These are phyloP conservation scores for Sedum album DNA, from an alignment of 164 flowering plant genomes.

Conservation along the genomic window DNA sequence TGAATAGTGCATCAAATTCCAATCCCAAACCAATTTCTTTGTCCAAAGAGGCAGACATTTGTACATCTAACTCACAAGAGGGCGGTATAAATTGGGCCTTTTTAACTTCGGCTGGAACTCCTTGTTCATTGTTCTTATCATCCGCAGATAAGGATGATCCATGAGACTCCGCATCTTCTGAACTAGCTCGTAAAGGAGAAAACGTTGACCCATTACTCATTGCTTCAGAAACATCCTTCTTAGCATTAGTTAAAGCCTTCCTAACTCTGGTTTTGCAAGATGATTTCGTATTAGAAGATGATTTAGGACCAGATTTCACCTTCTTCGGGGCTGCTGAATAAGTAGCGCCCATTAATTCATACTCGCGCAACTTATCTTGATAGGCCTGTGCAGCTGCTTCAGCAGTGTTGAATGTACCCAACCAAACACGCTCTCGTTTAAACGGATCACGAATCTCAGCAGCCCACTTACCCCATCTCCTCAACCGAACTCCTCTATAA, in stretches of 20 bases:
- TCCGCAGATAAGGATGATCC: background rate
- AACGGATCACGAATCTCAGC: constrained; percentile 88
- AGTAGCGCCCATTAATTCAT: constrained; percentile 21
- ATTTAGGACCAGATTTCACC: background rate
- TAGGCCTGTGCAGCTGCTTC: constrained; percentile 76
- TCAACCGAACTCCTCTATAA: constrained; percentile 63
- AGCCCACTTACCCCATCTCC: constrained; percentile 96
- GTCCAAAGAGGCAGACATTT: background rate
- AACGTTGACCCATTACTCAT: background rate
- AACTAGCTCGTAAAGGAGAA: background rate
- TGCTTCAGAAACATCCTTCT: background rate
- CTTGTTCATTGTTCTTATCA: background rate
- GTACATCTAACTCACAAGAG: background rate
- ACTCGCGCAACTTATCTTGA: constrained; percentile 31
- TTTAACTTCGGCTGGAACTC: background rate
- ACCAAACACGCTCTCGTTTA: constrained; percentile 53
- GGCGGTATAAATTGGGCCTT: background rate
- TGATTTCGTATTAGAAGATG: background rate
- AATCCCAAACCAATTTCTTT: constrained; percentile 2
- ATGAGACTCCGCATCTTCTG: constrained; percentile 8
- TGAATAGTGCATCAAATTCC: constrained; percentile 13
- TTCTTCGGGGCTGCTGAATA: background rate
- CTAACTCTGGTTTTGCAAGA: background rate
- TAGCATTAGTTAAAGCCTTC: background rate
- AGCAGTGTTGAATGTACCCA: constrained; percentile 73